phyloP scores from a whole-genome alignment of 176 grass and related monocot genomes.

The Lolium rigidum region DNA sequence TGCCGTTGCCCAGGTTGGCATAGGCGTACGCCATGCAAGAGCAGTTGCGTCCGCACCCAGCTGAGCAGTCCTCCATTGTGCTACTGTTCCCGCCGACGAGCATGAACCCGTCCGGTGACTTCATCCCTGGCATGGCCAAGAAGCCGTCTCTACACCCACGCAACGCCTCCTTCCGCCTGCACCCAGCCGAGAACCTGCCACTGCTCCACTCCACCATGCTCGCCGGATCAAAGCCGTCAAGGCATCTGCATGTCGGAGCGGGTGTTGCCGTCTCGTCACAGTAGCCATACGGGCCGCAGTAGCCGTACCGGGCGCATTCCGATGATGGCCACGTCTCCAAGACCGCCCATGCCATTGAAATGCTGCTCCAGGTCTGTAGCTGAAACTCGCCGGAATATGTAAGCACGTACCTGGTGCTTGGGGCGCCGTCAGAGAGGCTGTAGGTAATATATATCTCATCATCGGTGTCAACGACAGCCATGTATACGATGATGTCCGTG shows the following conservation, averaged over 20 bases:
- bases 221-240: constrained; percentile 44
- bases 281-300: constrained; percentile 44
- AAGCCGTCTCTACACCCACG: constrained; percentile 14
- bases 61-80: constrained; percentile 32
- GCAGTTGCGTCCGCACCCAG: constrained; percentile 46
- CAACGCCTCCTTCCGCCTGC: constrained; percentile 4
- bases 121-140: neutral
- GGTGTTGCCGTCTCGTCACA: constrained; percentile 5
- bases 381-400: neutral
- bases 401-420: neutral
- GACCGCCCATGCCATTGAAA: no score
- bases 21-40: constrained; percentile 58
- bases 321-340: no score
- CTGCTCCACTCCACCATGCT: neutral
- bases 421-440: constrained; percentile 24
- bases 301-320: neutral
- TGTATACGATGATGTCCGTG: neutral
- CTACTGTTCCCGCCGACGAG: neutral
- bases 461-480: neutral
- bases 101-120: neutral
- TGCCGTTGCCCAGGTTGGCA: neutral
- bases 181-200: constrained; percentile 25
- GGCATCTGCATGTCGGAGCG: constrained; percentile 40
- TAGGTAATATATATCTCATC: neutral
- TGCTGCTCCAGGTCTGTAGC: neutral